Evolutionary conservation across 805 yeast species (phyloP).

Genomic region (Nakazawaea populi): DNA sequence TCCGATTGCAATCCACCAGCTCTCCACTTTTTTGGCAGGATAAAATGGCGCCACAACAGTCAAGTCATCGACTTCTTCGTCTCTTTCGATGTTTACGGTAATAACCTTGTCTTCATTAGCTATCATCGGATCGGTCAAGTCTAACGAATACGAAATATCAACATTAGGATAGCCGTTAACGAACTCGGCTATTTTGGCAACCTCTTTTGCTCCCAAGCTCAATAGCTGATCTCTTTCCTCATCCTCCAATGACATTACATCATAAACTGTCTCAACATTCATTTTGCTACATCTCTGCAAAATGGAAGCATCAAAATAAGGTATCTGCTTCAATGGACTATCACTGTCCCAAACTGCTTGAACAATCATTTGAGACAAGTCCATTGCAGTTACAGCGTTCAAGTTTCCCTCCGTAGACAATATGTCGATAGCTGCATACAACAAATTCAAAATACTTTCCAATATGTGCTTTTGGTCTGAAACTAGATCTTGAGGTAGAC

Average conservation of each 20-base stretch:
- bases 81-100: conserved; percentile 49
- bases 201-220: conserved; percentile 37
- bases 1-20: conserved; percentile 90
- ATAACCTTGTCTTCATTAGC: conserved; percentile 46
- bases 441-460: conserved; percentile 39
- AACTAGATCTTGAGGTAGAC: conserved; percentile 54
- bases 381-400: conserved; percentile 79
- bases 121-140: conserved; percentile 30
- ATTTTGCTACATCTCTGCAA: conserved; percentile 47
- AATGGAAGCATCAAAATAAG: conserved; percentile 50
- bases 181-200: conserved; percentile 73
- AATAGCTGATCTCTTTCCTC: conserved; percentile 56
- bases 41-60: conserved; percentile 52
- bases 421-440: conserved; percentile 68
- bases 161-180: conserved; percentile 87
- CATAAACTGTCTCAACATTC: conserved; percentile 68
- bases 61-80: conserved; percentile 69
- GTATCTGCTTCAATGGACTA: conserved; percentile 75
- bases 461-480: conserved; percentile 53
- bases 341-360: conserved; percentile 86
- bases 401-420: conserved; percentile 76
- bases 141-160: conserved; percentile 55
- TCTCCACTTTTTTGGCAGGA: conserved; percentile 57
- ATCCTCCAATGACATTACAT: conserved; percentile 69
- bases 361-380: conserved; percentile 78